Conservation (phyloP, 2,329 filamentous ascomycete species). For the Fusarium aywerte region DNA sequence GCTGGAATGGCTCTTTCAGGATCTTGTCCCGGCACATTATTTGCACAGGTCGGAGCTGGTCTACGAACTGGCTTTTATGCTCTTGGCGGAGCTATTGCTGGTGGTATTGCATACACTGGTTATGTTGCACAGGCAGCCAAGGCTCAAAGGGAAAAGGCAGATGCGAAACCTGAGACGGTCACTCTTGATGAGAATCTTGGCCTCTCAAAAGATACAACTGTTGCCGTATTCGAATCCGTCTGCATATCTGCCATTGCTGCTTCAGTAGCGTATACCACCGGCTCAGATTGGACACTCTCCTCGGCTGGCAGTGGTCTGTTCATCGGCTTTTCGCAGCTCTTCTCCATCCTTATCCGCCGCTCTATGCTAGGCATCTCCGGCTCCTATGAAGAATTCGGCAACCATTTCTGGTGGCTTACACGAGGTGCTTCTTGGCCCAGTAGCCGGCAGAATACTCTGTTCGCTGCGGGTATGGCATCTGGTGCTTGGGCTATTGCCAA, state of each 20-base stretch:
- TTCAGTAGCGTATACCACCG: slow-evolving; percentile 48
- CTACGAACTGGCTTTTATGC: slow-evolving; percentile 63
- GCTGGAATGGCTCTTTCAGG: slow-evolving; percentile 74
- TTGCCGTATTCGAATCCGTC: slow-evolving; percentile 57
- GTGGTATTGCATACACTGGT: slow-evolving; percentile 64
- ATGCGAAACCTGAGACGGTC: slow-evolving; percentile 44
- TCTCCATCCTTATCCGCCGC: slow-evolving; percentile 64
- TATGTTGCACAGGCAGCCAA: slow-evolving; percentile 53
- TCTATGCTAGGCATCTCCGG: slow-evolving; percentile 69
- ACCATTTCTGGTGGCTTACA: slow-evolving; percentile 60
- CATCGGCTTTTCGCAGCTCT: slow-evolving; percentile 67
- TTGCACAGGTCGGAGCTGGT: slow-evolving; percentile 68
- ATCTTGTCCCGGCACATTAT: slow-evolving; percentile 72
- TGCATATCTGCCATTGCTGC: slow-evolving; percentile 56
- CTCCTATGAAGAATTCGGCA: slow-evolving; percentile 70
- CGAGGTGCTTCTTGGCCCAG: slow-evolving; percentile 48
- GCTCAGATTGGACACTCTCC: slow-evolving; percentile 48
- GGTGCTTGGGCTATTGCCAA: slow-evolving; percentile 58
- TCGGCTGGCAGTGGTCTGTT: slow-evolving; percentile 66
- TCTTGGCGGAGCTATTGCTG: slow-evolving; percentile 64
- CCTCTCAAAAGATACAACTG: slow-evolving; percentile 49
- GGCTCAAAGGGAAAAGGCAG: slow-evolving; percentile 41
- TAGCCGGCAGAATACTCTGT: slow-evolving; percentile 59
- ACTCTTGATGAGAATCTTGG: slow-evolving; percentile 57
- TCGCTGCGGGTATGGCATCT: slow-evolving; percentile 62